Evolutionary conservation across 768 basidiomycete species (phyloP), one percentile per base, ranked within the genome.

Genomic region (Agaricus blazei): DNA sequence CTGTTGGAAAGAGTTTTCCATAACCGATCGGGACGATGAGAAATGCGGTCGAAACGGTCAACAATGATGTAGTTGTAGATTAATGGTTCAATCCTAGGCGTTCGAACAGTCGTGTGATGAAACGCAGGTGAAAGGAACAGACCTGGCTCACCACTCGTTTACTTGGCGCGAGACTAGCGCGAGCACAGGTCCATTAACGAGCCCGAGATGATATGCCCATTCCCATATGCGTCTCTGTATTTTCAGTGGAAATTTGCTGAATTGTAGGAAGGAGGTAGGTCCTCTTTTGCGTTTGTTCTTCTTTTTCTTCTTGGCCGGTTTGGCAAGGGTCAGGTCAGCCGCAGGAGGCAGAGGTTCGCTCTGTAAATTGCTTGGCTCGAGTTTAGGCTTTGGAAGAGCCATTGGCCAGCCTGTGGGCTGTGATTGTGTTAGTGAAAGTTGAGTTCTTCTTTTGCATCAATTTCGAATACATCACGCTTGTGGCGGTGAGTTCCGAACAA

Each of bases 1-100:
- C 52, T 29, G 6, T 36, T 24, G 4, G 52, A 52, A 29, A 52
- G 43, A 11, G 52, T 52, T n/a, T 43, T 52, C 52, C 52, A 52
- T 14, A 52, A 43, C 36, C 43, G 28, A 26, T 52, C 52, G 19
- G 52, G 52, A 26, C 43, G 52, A 36, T 26, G 29, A 15, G 52
- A 52, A 6, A 37, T 52, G 28, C 52, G 43, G 24, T 52, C n/a
- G 31, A 52, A 52, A 4, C 43, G 28, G 23, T 52, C 42, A 9
- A 52, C 36, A 19, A 28, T 24, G 24, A 52, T 52, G 43, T 52
- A 42, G n/a, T 26, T 23, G 31, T 52, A 52, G 15, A 52, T 52
- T 8, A 52, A 43, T 36, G 52, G 52, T n/a, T 45, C 52, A 36
- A 52, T 37, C 52, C 52, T 52, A 24, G 4, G 23, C 31, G 23